Conservation (phyloP, 75 land plant genomes). For the Pinus albicaulis region DNA sequence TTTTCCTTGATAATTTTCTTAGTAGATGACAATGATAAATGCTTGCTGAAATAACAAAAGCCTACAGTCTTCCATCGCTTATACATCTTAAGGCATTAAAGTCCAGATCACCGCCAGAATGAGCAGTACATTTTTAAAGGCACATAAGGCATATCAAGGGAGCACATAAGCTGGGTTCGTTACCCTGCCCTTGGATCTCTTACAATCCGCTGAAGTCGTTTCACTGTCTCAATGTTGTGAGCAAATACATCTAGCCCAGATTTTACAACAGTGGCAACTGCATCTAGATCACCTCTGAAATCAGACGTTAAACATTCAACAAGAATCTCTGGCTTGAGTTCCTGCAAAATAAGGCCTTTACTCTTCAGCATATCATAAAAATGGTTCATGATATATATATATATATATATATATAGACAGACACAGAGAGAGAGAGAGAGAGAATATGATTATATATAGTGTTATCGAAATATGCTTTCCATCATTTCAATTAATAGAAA, state of each 20-base stretch:
- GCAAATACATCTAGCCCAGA: conserved; percentile 98
- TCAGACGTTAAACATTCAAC: conserved; percentile 98
- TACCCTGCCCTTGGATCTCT: conserved; percentile 97
- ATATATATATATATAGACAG: no score
- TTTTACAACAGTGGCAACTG: conserved; percentile 64
- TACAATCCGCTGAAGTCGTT: conserved; percentile 88
- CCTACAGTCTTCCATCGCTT: no score
- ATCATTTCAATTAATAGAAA: not conserved
- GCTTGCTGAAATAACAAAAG: not conserved
- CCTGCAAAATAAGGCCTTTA: conserved; percentile 32
- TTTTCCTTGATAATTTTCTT: not conserved
- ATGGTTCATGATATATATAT: not conserved
- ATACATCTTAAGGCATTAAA: not conserved
- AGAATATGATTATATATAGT: not conserved
- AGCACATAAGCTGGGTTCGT: conserved; percentile 8
- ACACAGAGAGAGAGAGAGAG: not conserved
- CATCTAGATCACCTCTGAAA: conserved; percentile 82
- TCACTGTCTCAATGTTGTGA: conserved; percentile 96
- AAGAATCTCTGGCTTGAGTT: conserved; percentile 86
- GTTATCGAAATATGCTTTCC: not conserved
- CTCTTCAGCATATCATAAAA: not conserved
- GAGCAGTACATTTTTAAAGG: not conserved
- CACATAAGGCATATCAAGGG: not conserved
- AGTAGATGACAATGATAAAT: not conserved
- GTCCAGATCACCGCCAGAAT: not conserved